Percentiles rank a stretch among this genome's conserved stretches.
phyloP scores from a whole-genome alignment of 2,329 filamentous ascomycete species.

The Aureobasidium sp. region DNA sequence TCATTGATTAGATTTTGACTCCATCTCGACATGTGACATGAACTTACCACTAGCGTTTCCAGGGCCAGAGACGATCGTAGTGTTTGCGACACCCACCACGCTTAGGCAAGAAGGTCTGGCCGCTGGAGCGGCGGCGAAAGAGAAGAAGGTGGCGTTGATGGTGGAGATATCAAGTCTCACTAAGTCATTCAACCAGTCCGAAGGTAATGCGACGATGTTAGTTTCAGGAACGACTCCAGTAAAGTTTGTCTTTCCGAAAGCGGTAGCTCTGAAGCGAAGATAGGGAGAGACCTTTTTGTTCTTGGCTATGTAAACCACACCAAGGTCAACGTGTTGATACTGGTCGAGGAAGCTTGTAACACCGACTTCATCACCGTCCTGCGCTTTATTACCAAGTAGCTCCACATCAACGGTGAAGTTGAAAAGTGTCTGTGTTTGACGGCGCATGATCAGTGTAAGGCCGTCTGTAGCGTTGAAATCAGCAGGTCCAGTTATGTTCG shows the following conservation, averaged over 20 bases:
- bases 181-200: slow-evolving; percentile 38
- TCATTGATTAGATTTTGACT: background rate
- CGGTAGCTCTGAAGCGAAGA: slow-evolving; percentile 51
- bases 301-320: slow-evolving; percentile 28
- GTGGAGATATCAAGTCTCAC: slow-evolving; percentile 49
- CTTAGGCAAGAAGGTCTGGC: slow-evolving; percentile 22
- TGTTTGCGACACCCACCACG: slow-evolving; percentile 30
- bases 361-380: slow-evolving; percentile 53
- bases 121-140: slow-evolving; percentile 33
- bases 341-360: slow-evolving; percentile 58
- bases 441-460: slow-evolving; percentile 59
- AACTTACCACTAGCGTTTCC: slow-evolving; percentile 31
- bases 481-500: slow-evolving; percentile 61
- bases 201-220: slow-evolving; percentile 44
- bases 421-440: slow-evolving; percentile 63
- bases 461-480: slow-evolving; percentile 52
- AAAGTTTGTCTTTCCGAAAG: slow-evolving; percentile 33
- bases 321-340: slow-evolving; percentile 59
- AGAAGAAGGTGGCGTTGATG: slow-evolving; percentile 52
- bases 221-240: slow-evolving; percentile 43
- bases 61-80: slow-evolving; percentile 36
- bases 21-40: background rate
- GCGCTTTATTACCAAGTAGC: slow-evolving; percentile 43
- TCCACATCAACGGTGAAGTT: slow-evolving; percentile 54
- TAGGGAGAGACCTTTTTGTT: slow-evolving; percentile 33